phyloP scores from a whole-genome alignment of 1,284 basidiomycete genomes.

The Fomitopsis palustris region DNA sequence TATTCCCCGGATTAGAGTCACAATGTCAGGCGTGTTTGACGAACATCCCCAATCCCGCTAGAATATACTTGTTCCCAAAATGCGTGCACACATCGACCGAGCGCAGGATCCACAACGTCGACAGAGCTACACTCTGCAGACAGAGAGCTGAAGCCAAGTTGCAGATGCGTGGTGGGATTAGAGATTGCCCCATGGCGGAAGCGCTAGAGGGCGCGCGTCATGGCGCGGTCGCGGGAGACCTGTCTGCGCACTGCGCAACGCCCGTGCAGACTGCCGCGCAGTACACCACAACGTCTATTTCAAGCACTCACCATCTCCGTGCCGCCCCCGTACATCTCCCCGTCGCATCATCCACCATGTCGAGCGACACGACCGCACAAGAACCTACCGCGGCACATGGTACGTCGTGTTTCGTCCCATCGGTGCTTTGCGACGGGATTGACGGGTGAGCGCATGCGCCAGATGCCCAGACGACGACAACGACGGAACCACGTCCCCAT shows the following conservation, averaged over 20 bases:
- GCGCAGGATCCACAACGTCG: no score
- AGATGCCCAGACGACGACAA: not conserved
- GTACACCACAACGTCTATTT: not conserved
- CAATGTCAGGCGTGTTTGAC: no score
- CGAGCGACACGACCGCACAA: not conserved
- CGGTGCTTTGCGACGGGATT: not conserved
- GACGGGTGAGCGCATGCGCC: not conserved
- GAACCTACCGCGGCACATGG: not conserved
- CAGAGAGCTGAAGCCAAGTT: no score
- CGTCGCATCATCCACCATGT: not conserved
- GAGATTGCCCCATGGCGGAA: no score
- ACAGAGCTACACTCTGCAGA: no score
- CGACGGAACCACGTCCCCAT: not conserved
- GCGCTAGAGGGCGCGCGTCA: no score
- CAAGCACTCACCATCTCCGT: not conserved
- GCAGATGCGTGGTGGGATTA: no score
- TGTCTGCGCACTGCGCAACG: not conserved
- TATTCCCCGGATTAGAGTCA: no score
- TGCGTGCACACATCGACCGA: no score
- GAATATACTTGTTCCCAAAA: no score
- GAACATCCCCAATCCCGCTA: no score
- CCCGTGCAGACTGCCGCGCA: not conserved
- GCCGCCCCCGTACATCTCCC: not conserved
- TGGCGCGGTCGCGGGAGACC: no score
- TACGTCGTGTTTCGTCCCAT: not conserved